Evolutionary conservation across 805 yeast genomes (phyloP), one percentile per base, ranked within the genome.

Genomic region (Pichia ethanolica): DNA sequence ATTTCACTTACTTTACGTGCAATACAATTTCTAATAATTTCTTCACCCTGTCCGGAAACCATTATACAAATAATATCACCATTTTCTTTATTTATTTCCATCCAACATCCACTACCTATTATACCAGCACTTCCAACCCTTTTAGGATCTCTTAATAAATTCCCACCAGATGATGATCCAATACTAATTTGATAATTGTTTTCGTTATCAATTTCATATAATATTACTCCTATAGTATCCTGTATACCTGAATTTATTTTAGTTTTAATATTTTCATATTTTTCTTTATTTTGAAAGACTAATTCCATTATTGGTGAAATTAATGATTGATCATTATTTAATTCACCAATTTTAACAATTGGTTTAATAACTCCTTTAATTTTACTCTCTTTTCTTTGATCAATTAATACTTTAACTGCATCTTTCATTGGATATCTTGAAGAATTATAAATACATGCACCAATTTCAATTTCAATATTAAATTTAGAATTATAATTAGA

Each of bases 11-110:
- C 26, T 11, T 20, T 20, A 5, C 45, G 28, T 3, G 45, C 39
- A 26, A 44, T 9, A 34, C 37, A 42, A 12, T 35, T 33, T 11
- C 20, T 33, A 20, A 44, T 44, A 9, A 44, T 27, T 7, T n/a
- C 10, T 38, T 44, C 47, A 25, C 47, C 47, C n/a, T 44, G 47
- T 7, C 47, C 47, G 35, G 47, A 44, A 5, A 26, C 36, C 40
- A 44, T 37, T 7, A 39, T 25, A 25, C 42, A 37, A 4, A 44
- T 42, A n/a, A 30, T n/a, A 12, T 28, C 42, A 20, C 30, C 36
- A 4, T 32, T 43, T 7, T 14, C 28, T 10, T 12, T 5, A 34
- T 35, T n/a, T 7, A 10, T 25, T 8, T 37, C 47, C n/a, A 37
- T 7, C 47, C 47, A 44, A 26, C 47, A 44, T n/a, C 47, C 47